Conservation (phyloP, 2,329 filamentous ascomycete genomes). For the Chaetothyriales sp. region DNA sequence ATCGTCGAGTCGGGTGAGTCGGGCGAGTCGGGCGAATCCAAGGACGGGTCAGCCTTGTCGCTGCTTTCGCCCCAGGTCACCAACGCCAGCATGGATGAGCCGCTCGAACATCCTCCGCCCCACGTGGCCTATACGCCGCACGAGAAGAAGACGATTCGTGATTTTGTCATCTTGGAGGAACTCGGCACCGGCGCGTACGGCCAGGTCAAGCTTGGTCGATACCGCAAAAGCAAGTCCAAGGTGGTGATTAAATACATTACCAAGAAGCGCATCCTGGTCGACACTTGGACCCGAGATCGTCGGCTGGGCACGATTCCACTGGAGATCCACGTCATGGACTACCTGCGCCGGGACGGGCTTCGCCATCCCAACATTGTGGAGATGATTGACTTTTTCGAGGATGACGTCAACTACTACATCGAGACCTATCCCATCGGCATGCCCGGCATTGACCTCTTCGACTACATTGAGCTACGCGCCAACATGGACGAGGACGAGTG, state of each 20-base stretch:
- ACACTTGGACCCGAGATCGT: slow-evolving; percentile 94
- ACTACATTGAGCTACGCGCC: slow-evolving; percentile 90
- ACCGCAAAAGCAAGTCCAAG: slow-evolving; percentile 63
- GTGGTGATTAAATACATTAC: slow-evolving; percentile 97
- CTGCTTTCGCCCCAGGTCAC: slow-evolving; percentile 34
- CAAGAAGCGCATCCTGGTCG: slow-evolving; percentile 88
- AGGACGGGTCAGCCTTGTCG: slow-evolving; percentile 28
- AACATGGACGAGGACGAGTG: slow-evolving; percentile 96
- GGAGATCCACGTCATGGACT: slow-evolving; percentile 94
- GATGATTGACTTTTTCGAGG: slow-evolving; percentile 56
- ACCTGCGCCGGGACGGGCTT: slow-evolving; percentile 59
- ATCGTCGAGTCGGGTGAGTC: slow-evolving; percentile 13
- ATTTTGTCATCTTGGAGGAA: slow-evolving; percentile 87
- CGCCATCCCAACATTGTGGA: slow-evolving; percentile 54
- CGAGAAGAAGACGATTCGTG: slow-evolving; percentile 70
- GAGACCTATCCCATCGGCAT: slow-evolving; percentile 93
- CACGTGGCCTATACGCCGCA: slow-evolving; percentile 18
- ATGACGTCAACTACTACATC: slow-evolving; percentile 79
- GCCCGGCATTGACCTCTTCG: slow-evolving; percentile 95
- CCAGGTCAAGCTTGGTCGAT: slow-evolving; percentile 85
- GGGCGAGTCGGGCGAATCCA: slow-evolving; percentile 19
- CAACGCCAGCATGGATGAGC: slow-evolving; percentile 32
- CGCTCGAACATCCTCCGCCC: slow-evolving; percentile 23
- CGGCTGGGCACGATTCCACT: slow-evolving; percentile 85
- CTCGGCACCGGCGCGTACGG: slow-evolving; percentile 98